These are phyloP conservation scores for Dunaliella sp. DNA, from an alignment of 139 green algal genomes.

Conservation along the genomic window DNA sequence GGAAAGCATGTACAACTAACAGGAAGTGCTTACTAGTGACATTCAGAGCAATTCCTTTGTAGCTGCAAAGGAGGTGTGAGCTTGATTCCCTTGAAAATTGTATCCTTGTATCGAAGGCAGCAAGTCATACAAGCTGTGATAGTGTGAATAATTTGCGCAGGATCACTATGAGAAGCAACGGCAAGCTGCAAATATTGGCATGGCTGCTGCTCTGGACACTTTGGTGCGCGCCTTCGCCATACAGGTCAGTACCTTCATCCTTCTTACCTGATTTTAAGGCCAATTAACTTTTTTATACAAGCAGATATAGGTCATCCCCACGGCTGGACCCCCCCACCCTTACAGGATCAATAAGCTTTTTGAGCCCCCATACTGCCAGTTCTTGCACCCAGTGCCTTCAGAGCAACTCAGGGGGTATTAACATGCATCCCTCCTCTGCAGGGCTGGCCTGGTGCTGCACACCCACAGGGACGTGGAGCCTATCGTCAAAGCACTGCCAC, in stretches of 20 bases:
- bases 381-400: too few relatives aligned
- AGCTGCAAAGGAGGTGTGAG: too few relatives aligned
- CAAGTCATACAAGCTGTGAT: too few relatives aligned
- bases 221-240: slow-evolving; percentile 58
- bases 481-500: too few relatives aligned
- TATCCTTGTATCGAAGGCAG: too few relatives aligned
- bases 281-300: background rate
- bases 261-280: background rate
- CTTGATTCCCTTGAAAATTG: too few relatives aligned
- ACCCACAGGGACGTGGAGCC: too few relatives aligned
- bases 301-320: background rate
- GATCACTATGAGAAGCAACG: slow-evolving; percentile 62
- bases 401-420: background rate
- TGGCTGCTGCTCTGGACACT: slow-evolving; percentile 64
- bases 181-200: slow-evolving; percentile 50
- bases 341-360: background rate
- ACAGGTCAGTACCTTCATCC: slow-evolving; percentile 9
- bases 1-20: too few relatives aligned
- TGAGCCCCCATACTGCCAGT: too few relatives aligned
- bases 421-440: background rate
- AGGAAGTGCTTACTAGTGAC: too few relatives aligned
- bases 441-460: too few relatives aligned
- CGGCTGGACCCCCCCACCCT: background rate
- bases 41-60: too few relatives aligned
- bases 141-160: slow-evolving; percentile 20